phyloP scores from a whole-genome alignment of 768 basidiomycete species.

The Russula sp. region DNA sequence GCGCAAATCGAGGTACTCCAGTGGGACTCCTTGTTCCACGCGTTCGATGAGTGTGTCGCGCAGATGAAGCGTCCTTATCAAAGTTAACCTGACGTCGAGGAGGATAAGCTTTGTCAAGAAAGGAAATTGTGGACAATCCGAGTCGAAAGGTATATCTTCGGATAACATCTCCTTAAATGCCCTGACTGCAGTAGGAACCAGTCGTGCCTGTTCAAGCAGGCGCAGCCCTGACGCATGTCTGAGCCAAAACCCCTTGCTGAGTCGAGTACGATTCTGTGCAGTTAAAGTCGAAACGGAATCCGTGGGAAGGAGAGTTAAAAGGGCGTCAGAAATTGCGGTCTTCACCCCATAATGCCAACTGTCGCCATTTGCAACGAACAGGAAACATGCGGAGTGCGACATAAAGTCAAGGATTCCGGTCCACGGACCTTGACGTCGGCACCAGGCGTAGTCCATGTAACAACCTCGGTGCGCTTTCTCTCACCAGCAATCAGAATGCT shows the following conservation, averaged over 20 bases:
- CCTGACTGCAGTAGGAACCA: background rate
- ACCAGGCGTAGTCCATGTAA: background rate
- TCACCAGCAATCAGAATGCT: background rate
- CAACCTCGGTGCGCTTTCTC: background rate
- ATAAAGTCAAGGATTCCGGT: background rate
- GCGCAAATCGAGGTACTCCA: background rate
- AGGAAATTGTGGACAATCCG: background rate
- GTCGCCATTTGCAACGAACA: background rate
- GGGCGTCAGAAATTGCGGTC: background rate
- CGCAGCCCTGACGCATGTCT: too few relatives aligned
- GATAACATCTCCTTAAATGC: background rate
- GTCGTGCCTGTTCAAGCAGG: background rate
- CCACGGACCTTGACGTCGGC: background rate
- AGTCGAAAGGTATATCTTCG: background rate
- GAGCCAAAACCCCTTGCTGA: too few relatives aligned
- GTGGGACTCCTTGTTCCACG: background rate
- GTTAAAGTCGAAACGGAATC: background rate
- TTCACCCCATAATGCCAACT: background rate
- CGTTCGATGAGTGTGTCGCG: background rate
- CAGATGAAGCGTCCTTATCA: background rate
- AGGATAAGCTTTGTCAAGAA: background rate
- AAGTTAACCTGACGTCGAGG: background rate
- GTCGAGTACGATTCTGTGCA: background rate
- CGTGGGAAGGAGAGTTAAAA: background rate
- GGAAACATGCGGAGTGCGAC: background rate